These are phyloP conservation scores for Cryphonectria nitschkei DNA, from an alignment of 2,329 filamentous ascomycete genomes.

Conservation along the genomic window DNA sequence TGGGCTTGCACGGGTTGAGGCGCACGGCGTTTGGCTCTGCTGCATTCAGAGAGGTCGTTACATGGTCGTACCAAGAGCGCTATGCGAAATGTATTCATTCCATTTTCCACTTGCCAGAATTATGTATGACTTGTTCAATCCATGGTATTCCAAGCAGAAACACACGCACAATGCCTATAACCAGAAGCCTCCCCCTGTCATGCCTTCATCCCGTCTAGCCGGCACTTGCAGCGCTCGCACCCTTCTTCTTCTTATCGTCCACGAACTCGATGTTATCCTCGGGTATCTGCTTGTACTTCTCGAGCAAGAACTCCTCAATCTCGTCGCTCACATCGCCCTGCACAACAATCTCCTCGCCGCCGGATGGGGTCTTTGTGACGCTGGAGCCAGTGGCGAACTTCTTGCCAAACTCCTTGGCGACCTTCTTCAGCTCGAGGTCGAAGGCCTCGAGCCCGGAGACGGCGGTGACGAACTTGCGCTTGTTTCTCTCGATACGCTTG, in stretches of 20 bases:
- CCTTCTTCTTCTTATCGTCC: slow-evolving; percentile 96
- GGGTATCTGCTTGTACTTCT: slow-evolving; percentile 87
- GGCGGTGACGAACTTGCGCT: slow-evolving; percentile 94
- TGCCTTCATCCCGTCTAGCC: slow-evolving; percentile 29
- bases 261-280: slow-evolving; percentile 94
- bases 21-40: slow-evolving; percentile 31
- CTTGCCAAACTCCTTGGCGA: slow-evolving; percentile 93
- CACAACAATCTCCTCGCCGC: slow-evolving; percentile 94
- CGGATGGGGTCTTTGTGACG: slow-evolving; percentile 85
- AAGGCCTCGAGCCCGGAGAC: slow-evolving; percentile 91
- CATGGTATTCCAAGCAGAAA: neutral
- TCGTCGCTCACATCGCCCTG: slow-evolving; percentile 97
- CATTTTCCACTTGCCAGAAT: slow-evolving; percentile 9
- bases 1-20: slow-evolving; percentile 9
- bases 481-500: slow-evolving; percentile 97
- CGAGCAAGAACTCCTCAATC: slow-evolving; percentile 85
- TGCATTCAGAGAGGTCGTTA: neutral
- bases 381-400: slow-evolving; percentile 95
- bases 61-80: slow-evolving; percentile 26
- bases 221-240: slow-evolving; percentile 38
- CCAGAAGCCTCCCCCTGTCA: neutral
- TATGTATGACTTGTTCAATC: neutral
- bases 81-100: neutral
- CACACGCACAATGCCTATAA: neutral
- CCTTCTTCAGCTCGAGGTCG: slow-evolving; percentile 90